Base-by-base conservation (phyloP, 495 filamentous ascomycete species). In the Penicillium cataractarum region DNA sequence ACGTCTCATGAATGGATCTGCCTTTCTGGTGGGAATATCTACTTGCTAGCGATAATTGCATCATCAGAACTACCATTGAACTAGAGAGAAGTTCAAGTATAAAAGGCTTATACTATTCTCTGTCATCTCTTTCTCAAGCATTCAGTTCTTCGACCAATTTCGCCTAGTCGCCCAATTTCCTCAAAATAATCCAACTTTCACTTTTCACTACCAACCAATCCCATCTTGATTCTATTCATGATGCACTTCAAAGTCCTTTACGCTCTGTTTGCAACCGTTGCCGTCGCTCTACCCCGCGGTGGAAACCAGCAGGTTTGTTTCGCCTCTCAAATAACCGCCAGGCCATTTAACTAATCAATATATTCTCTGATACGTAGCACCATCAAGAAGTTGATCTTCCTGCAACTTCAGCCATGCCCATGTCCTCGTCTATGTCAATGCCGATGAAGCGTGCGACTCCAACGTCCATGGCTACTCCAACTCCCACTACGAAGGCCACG, bases 181-280 rank as follows among this genome's bases (percentile, higher is more conserved):
- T 3, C 1, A 42, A 42, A 22, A 40, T 17, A 7, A 46, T 3
- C 4, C 39, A 13, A 13, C 19, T 22, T n/a, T 31, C 1, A 4
- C 33, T 27, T 21, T 35, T 22, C 21, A 31, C 9, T 12, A 27
- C 13, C 33, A 35, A 5, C 13, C 9, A 9, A 22, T 10, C 12
- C 42, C 1, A 17, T 6, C 4, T 46, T 15, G 1, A 48, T 17
- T 22, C 6, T 4, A 19, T 44, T 54, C 44, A 62, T 21, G 8
- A 68, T 68, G 65, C 62, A 33, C 13, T 53, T 62, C 10, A 29
- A 29, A 44, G 4, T 65, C 1, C 22, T 62, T 4, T 65, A 6
- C 29, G 48, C 58, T 6, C 9, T 60, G 15, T 67, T 65, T 9
- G 40, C 56, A 0, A 50, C 57, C 10, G 40, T 26, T 6, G 57